Base-by-base conservation (phyloP, 768 basidiomycete species). In the Neoboletus magnificus region DNA sequence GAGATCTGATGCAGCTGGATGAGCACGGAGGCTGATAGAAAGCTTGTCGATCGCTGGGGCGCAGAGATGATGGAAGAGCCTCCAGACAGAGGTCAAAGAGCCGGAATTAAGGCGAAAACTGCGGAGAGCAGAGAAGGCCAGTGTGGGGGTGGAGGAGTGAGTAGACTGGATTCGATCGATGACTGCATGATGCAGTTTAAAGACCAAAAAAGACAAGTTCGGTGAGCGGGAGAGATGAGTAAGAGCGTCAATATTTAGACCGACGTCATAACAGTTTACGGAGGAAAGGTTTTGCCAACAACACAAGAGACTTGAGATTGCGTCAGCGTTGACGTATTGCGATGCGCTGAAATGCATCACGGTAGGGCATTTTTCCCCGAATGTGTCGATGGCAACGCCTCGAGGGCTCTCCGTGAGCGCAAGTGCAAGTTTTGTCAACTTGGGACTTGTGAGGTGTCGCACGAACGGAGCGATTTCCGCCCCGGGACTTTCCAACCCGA, bases 401-500 rank as follows among this genome's bases (percentile, higher is more conserved):
- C n/a, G n/a, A 27, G 50, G 11, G 22, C 8, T 4, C 8, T 46
- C 41, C 11, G 22, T 4, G 25, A 4, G 7, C 4, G 16, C 0
- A 2, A 55, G 12, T 23, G n/a, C 39, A 25, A 59, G 18, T 1
- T 48, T 5, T 33, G 27, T 45, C 29, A 63, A 8, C 2, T 32
- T 23, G 4, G 61, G 16, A 25, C 45, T 44, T 43, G 35, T 20
- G 29, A 62, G 42, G 23, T 62, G 54, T 27, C 29, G 61, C 3
- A 62, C 5, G 10, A 62, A 42, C 5, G 61, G 57, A 18, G 30
- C 8, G n/a, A 62, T 5, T 5, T 20, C 8, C 1, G 18, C 10
- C 4, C 16, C 20, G 22, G 50, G 50, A 6, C 22, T 4, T 2
- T 40, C 0, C 3, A 59, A 5, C 18, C 32, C 48, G 5, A 63